Conservation (phyloP, 2,329 filamentous ascomycete species). For the Hypomyces perniciosus region DNA sequence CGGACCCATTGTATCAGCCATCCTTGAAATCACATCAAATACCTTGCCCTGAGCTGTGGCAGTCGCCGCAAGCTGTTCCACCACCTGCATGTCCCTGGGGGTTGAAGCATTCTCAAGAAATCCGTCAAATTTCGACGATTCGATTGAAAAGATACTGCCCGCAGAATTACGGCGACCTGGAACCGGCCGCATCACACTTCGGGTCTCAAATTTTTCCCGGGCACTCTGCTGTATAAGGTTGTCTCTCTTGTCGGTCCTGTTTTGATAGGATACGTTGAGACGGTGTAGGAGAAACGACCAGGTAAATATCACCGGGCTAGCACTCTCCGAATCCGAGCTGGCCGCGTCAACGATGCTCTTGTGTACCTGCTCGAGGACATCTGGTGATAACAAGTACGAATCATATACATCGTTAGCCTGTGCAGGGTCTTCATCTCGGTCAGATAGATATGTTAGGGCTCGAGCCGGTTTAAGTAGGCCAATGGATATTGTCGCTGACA, state of each 20-base stretch:
- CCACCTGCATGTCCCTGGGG: conserved; percentile 46
- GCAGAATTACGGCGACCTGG: conserved; percentile 51
- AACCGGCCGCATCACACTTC: conserved; percentile 34
- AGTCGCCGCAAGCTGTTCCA: conserved; percentile 43
- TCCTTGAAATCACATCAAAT: conserved; percentile 47
- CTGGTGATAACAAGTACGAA: conserved; percentile 63
- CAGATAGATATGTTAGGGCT: conserved; percentile 40
- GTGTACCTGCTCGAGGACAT: conserved; percentile 67
- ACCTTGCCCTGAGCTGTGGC: conserved; percentile 46
- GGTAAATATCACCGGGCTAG: conserved; percentile 68
- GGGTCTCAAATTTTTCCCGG: conserved; percentile 49
- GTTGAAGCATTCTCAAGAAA: conserved; percentile 47
- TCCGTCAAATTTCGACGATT: conserved; percentile 52
- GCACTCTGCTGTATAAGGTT: conserved; percentile 53
- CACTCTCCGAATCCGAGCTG: conserved; percentile 50
- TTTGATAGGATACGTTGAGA: conserved; percentile 58
- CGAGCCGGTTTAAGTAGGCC: conserved; percentile 61
- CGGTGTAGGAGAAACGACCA: conserved; percentile 74
- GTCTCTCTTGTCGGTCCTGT: conserved; percentile 55
- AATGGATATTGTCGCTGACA: conserved; percentile 65
- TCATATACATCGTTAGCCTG: conserved; percentile 34
- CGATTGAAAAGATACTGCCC: conserved; percentile 57
- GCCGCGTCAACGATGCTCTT: conserved; percentile 60
- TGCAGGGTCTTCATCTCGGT: conserved; percentile 32
- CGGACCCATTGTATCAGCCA: conserved; percentile 43